phyloP scores from a whole-genome alignment of 108 stramenopile genomes.

The Cylindrotheca fusiformis region DNA sequence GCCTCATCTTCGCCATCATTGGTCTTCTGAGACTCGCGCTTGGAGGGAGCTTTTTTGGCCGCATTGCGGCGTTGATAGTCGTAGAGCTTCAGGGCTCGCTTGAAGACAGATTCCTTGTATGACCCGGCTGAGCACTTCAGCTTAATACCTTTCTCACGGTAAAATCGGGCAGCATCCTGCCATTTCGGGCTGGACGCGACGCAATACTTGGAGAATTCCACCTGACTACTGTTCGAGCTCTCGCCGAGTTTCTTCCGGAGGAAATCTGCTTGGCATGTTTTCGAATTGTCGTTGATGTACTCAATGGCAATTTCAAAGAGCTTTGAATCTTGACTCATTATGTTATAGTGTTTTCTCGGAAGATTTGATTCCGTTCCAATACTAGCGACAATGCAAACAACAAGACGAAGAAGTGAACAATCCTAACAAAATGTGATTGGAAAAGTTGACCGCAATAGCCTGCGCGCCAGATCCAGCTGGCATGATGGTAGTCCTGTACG shows the following conservation, averaged over 20 bases:
- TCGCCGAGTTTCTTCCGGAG: not conserved
- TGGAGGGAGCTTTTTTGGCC: not conserved
- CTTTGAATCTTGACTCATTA: not conserved
- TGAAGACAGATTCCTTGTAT: not conserved
- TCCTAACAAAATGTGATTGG: no score
- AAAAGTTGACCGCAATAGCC: no score
- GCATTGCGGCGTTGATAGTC: not conserved
- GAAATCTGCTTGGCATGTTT: not conserved
- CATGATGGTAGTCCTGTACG: no score
- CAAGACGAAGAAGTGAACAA: no score
- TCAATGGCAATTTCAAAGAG: not conserved
- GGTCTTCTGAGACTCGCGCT: not conserved
- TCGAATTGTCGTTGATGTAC: not conserved
- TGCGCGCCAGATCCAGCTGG: no score
- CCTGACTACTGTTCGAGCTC: not conserved
- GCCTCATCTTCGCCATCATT: no score
- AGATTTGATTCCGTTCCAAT: no score
- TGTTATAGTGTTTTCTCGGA: no score
- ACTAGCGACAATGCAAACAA: no score
- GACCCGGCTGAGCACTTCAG: not conserved
- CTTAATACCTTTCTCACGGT: not conserved
- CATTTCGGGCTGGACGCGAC: not conserved
- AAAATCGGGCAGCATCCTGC: not conserved
- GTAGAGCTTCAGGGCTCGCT: not conserved
- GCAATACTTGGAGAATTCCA: not conserved